These are phyloP conservation scores for Fusarium austroafricanum DNA, from an alignment of 2,329 filamentous ascomycete genomes.

Conservation along the genomic window DNA sequence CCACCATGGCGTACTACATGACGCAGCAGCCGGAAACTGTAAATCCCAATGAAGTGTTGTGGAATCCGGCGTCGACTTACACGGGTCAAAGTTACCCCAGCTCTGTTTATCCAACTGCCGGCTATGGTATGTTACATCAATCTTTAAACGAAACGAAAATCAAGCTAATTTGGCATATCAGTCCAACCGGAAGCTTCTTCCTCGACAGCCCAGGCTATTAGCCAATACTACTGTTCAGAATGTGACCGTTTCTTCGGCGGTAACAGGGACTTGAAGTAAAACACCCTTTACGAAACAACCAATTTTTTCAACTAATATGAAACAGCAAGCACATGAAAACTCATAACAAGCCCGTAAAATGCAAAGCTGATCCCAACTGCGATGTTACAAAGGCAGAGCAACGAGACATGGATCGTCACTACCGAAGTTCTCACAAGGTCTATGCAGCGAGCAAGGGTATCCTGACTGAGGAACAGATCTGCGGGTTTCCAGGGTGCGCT, in stretches of 20 bases:
- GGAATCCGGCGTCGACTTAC: neutral
- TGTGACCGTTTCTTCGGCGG: conserved; percentile 3
- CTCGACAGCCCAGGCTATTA: neutral
- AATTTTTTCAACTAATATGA: conserved; percentile 5
- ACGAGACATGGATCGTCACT: conserved; percentile 45
- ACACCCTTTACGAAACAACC: neutral
- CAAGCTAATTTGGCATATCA: conserved; percentile 2
- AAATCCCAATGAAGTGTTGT: conserved; percentile 23
- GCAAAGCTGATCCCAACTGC: conserved; percentile 35
- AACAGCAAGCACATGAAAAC: conserved; percentile 43
- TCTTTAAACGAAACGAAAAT: neutral
- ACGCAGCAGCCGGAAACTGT: conserved; percentile 29
- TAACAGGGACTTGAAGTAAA: conserved; percentile 31
- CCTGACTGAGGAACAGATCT: neutral
- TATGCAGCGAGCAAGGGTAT: conserved; percentile 26
- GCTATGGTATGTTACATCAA: conserved; percentile 12
- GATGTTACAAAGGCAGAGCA: conserved; percentile 27
- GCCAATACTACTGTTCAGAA: conserved; percentile 7
- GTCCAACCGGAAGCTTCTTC: conserved; percentile 20
- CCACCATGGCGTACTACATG: conserved; percentile 9
- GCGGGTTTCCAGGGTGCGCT: conserved; percentile 9
- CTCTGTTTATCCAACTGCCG: conserved; percentile 22
- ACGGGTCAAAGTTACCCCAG: neutral
- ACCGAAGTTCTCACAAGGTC: conserved; percentile 23
- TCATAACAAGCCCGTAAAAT: conserved; percentile 38